Evolutionary conservation across 768 basidiomycete species (phyloP).

Genomic region (Punctularia strigosozonata): DNA sequence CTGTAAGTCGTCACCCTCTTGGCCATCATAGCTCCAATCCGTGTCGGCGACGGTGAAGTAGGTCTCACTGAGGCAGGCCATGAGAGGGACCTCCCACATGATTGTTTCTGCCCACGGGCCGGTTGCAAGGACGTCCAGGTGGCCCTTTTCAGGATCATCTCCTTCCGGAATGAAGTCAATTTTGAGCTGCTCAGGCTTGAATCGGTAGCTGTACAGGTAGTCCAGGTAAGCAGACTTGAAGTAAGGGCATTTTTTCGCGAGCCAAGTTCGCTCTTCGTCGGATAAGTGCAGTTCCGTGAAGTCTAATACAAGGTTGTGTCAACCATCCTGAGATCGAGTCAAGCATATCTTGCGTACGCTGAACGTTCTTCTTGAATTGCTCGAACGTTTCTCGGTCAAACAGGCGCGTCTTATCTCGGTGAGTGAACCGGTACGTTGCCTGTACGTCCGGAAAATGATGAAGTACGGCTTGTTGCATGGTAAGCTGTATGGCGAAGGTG

Average conservation of each 20-base stretch:
- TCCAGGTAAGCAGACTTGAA: slow-evolving; percentile 63
- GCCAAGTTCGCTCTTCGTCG: slow-evolving; percentile 51
- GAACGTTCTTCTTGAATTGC: slow-evolving; percentile 39
- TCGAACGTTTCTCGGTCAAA: slow-evolving; percentile 58
- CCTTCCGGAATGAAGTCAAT: slow-evolving; percentile 51
- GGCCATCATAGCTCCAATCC: slow-evolving; percentile 81
- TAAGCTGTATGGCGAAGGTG: slow-evolving; percentile 37
- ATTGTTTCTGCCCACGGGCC: slow-evolving; percentile 81
- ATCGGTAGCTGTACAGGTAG: slow-evolving; percentile 59
- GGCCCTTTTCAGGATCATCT: slow-evolving; percentile 38
- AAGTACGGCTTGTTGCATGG: slow-evolving; percentile 91
- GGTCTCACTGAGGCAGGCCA: slow-evolving; percentile 84
- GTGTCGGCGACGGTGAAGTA: slow-evolving; percentile 68
- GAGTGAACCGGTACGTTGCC: slow-evolving; percentile 73
- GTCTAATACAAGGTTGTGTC: slow-evolving; percentile 29
- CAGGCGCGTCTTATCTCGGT: slow-evolving; percentile 50
- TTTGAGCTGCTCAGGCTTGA: slow-evolving; percentile 62
- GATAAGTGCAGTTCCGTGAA: slow-evolving; percentile 56
- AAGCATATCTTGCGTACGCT: slow-evolving; percentile 29
- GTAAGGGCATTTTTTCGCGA: slow-evolving; percentile 60
- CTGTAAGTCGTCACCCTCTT: slow-evolving; percentile 57
- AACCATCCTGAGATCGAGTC: slow-evolving; percentile 1
- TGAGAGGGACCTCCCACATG: slow-evolving; percentile 92
- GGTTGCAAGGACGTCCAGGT: slow-evolving; percentile 56
- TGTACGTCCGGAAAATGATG: slow-evolving; percentile 60